Evolutionary conservation across 805 yeast genomes (phyloP).

Genomic region (Candida hispaniensis): DNA sequence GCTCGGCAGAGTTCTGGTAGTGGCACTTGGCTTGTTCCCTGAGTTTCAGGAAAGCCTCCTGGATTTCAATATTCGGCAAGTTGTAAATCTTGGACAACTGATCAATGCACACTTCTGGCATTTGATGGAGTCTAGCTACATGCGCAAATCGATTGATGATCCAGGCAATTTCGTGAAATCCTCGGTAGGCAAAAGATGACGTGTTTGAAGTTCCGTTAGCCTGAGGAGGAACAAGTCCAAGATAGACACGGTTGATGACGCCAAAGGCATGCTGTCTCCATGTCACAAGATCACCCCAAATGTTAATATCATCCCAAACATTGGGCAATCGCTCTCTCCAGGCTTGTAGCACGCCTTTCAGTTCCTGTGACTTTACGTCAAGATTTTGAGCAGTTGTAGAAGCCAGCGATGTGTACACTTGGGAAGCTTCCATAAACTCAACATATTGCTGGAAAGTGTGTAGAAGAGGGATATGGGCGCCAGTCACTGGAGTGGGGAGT

Average conservation of each 20-base stretch:
- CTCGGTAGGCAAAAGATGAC: conserved; percentile 91
- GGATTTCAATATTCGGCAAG: conserved; percentile 93
- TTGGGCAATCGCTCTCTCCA: conserved; percentile 98
- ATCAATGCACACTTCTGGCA: conserved; percentile 92
- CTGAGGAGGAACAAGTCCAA: conserved; percentile 67
- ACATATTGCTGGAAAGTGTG: conserved; percentile 97
- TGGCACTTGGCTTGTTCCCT: conserved; percentile 98
- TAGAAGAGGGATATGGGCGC: conserved; percentile 78
- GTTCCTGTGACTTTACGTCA: conserved; percentile 86
- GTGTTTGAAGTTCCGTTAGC: conserved; percentile 42
- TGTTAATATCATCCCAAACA: conserved; percentile 92
- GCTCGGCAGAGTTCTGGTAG: conserved; percentile 80
- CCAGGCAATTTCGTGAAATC: conserved; percentile 99
- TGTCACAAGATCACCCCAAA: conserved; percentile 95
- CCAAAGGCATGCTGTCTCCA: conserved; percentile 99
- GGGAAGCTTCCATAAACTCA: conserved; percentile 95
- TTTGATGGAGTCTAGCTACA: conserved; percentile 91
- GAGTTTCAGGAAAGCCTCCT: conserved; percentile 90
- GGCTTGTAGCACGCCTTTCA: conserved; percentile 87
- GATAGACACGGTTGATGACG: conserved; percentile 85
- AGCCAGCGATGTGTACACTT: conserved; percentile 76
- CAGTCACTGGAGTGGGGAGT: conserved; percentile 59
- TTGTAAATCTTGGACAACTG: conserved; percentile 91
- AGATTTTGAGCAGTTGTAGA: conserved; percentile 86
- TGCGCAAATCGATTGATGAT: conserved; percentile 96